Percentiles rank a stretch among this genome's conserved stretches.
phyloP scores from a whole-genome alignment of 2,329 filamentous ascomycete genomes.

The Cordyceps fumosorosea region DNA sequence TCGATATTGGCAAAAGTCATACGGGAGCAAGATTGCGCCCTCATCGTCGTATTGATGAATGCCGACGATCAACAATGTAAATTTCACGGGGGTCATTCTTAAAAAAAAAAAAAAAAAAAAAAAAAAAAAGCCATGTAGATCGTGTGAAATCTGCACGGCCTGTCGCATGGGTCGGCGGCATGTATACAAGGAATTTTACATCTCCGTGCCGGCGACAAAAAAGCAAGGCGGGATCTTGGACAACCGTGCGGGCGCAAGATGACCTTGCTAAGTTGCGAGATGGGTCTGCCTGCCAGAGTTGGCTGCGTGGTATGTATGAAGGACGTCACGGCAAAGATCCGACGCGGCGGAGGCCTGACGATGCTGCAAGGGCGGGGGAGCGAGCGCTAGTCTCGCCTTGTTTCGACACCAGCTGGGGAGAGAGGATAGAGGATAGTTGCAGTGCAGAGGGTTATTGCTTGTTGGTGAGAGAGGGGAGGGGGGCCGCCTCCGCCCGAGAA shows the following conservation, averaged over 20 bases:
- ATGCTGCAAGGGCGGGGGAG: not conserved
- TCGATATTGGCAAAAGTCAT: not conserved
- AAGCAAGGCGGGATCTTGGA: too few species aligned
- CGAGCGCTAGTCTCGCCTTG: constrained; percentile 5
- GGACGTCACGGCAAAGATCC: not conserved
- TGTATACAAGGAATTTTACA: too few species aligned
- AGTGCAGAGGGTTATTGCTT: not conserved
- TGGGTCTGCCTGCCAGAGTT: not conserved
- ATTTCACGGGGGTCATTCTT: not conserved
- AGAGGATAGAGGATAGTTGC: not conserved
- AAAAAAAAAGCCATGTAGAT: too few species aligned
- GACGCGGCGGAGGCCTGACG: not conserved
- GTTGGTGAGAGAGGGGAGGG: not conserved
- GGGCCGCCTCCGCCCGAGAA: not conserved
- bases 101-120: too few species aligned
- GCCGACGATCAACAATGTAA: not conserved
- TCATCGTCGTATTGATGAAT: not conserved
- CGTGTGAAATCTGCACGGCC: too few species aligned
- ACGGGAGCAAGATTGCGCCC: not conserved
- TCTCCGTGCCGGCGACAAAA: too few species aligned
- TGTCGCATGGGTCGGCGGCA: too few species aligned
- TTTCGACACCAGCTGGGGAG: not conserved
- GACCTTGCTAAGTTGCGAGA: not conserved
- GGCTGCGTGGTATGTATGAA: too few species aligned
- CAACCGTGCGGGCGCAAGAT: too few species aligned